Base-by-base conservation (phyloP, 202 grass and related monocot species). In the Cymbopogon flexuosus region DNA sequence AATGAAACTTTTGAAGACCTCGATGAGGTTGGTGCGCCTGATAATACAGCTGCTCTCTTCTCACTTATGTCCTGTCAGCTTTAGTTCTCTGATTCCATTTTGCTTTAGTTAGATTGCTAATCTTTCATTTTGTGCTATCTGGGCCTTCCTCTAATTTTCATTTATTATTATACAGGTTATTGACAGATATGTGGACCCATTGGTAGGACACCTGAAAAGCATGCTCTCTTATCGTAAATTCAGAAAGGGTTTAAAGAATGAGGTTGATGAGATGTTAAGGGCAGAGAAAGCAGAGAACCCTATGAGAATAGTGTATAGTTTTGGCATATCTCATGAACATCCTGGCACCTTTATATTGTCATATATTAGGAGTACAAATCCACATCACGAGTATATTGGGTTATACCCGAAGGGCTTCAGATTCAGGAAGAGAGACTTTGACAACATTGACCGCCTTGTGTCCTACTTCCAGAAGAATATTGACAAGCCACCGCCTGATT, bases 1-100 rank as follows among this genome's bases (percentile, higher is more conserved):
- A 86, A 90, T 70, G 96, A 99, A 72, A 93, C 88, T 66, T 99
- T 96, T 87, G 92, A 99, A 88, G 96, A 99, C 91, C 96, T 99
- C 58, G 93, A 99, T 58, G 96, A 99, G 96, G 96, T 99, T 72
- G 22, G 73, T 86, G 34, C 54, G 58, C 35, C 61, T 5, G 49
- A 62, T 61, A 23, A 33, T 57, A 62, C 42, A 7, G 4, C 15
- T 49, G 14, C 14, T 49, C 14, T 47, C 23, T 10, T 46, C 24
- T 49, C 8, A 31, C 1, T 49, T 49, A 29, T 15, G 12, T 70
- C 10, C 8, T 61, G 14, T 46, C 1, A 12, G 59, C 11, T 43
- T 31, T 23, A 18, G 13, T 21, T 3, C 0, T 24, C 23, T n/a
- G 0, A 29, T 59, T 63, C 7, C 21, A 11, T 39, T 6, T 84